phyloP scores from a whole-genome alignment of 192 early-diverging fungal species.

The Podila clonocystis region DNA sequence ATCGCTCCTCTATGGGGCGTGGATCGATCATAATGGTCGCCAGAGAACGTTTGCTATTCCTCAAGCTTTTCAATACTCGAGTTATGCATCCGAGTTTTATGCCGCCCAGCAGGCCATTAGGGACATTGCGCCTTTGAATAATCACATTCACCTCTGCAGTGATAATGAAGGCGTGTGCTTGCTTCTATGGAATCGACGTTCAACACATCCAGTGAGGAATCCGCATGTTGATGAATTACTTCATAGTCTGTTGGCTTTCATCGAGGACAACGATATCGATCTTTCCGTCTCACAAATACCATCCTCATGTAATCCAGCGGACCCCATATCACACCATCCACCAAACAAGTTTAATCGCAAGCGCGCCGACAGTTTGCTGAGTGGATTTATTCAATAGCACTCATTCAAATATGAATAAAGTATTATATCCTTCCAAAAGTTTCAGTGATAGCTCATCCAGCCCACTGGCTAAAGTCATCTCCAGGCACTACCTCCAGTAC shows the following conservation, averaged over 20 bases:
- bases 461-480: no score
- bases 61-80: neutral
- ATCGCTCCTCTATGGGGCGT: neutral
- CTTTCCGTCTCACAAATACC: conserved; percentile 3
- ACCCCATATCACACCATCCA: neutral
- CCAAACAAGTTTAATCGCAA: conserved; percentile 2
- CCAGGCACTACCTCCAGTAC: no score
- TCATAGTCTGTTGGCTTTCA: neutral
- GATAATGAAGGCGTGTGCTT: conserved; percentile 5
- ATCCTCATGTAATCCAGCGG: conserved; percentile 3
- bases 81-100: conserved; percentile 5
- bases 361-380: neutral
- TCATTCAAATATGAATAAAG: no score
- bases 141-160: neutral
- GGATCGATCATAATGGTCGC: neutral
- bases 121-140: conserved; percentile 6
- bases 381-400: no score
- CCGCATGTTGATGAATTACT: neutral
- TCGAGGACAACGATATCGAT: conserved; percentile 5
- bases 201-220: conserved; percentile 5
- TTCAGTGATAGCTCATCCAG: no score
- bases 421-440: no score
- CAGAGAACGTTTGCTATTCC: conserved; percentile 10
- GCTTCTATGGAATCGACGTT: neutral
- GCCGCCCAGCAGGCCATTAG: conserved; percentile 10